phyloP scores from a whole-genome alignment of 257 asterid genomes.

The Datura wrightii region DNA sequence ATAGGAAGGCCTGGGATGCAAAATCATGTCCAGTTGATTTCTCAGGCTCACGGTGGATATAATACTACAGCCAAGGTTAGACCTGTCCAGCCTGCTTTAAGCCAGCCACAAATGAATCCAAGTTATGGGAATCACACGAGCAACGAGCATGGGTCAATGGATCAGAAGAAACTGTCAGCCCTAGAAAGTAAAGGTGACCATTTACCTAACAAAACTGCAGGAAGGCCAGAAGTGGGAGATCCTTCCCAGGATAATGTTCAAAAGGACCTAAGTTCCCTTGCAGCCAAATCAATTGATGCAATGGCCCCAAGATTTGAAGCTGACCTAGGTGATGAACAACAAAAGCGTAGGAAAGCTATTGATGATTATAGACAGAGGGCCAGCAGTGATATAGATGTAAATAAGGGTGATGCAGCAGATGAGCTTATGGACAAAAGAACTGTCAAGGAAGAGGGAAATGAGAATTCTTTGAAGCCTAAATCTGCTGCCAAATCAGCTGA shows the following conservation, averaged over 20 bases:
- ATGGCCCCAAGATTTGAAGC: constrained; percentile 41
- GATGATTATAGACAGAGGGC: constrained; percentile 37
- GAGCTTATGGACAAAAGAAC: constrained; percentile 52
- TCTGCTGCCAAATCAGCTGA: constrained; percentile 51
- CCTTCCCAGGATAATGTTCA: constrained; percentile 47
- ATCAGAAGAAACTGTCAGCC: constrained; percentile 40
- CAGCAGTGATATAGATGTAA: constrained; percentile 42
- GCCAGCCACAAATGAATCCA: constrained; percentile 47
- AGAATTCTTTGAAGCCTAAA: constrained; percentile 44
- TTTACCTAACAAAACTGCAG: constrained; percentile 37
- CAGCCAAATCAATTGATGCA: constrained; percentile 47
- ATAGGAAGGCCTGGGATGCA: constrained; percentile 59
- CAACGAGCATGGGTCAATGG: constrained; percentile 36
- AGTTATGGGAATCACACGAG: constrained; percentile 40
- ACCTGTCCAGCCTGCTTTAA: constrained; percentile 51
- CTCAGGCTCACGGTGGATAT: constrained; percentile 53
- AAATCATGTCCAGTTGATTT: constrained; percentile 53
- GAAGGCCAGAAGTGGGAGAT: constrained; percentile 44
- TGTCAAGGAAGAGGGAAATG: constrained; percentile 45
- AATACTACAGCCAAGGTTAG: constrained; percentile 49
- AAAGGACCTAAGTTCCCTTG: constrained; percentile 42
- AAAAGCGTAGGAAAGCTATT: constrained; percentile 27
- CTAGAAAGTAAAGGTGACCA: constrained; percentile 45
- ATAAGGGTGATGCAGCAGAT: constrained; percentile 49
- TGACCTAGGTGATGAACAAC: constrained; percentile 35